Conservation (phyloP, 345 rosid genomes). For the Salix brachista region DNA sequence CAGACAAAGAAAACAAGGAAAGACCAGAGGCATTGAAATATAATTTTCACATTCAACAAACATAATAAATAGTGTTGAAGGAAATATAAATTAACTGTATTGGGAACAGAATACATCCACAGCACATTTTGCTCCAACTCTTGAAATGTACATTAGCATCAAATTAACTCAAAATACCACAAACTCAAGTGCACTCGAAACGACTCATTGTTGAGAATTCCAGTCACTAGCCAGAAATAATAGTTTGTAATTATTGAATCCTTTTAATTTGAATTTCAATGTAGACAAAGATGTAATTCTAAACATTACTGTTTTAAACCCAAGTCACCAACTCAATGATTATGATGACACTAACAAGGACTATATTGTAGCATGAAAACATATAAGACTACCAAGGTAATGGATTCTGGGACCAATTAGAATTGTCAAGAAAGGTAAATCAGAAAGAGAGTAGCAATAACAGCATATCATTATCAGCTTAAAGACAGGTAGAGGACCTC, state of each 20-base stretch:
- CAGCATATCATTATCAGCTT: constrained; percentile 16
- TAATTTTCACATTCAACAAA: too few relatives aligned
- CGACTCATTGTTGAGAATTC: neutral
- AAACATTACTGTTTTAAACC: neutral
- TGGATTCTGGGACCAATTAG: neutral
- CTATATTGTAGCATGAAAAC: neutral
- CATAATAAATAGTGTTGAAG: neutral
- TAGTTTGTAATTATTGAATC: neutral
- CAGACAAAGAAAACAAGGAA: neutral
- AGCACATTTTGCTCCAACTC: neutral
- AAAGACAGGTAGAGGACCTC: neutral
- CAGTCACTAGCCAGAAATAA: neutral
- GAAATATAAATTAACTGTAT: too few relatives aligned
- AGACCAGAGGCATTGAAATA: neutral
- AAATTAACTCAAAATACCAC: neutral
- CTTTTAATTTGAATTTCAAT: neutral
- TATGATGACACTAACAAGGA: neutral
- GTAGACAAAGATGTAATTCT: neutral
- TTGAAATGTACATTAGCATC: neutral
- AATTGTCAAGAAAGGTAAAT: neutral
- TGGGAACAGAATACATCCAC: neutral
- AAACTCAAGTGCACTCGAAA: neutral
- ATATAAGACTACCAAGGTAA: neutral
- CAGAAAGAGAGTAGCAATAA: neutral
- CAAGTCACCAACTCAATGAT: neutral